Evolutionary conservation across 2,329 filamentous ascomycete species (phyloP), one percentile per base, ranked within the genome.

Genomic region (Aspergillus udagawae): DNA sequence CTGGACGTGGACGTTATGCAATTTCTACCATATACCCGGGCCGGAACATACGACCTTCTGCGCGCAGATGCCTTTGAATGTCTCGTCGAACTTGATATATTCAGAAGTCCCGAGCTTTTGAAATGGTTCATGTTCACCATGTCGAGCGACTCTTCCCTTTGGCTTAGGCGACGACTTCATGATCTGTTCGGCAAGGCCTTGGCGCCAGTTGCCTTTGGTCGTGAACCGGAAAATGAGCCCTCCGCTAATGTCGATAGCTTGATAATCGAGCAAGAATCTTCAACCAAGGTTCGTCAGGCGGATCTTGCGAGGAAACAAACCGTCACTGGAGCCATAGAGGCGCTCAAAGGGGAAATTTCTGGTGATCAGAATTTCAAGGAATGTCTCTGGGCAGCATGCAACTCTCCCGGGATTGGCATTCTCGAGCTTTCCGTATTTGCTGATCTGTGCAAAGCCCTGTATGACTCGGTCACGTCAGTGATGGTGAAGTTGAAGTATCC

Each of bases 1-100:
- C 76, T 82, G 47, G 79, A 81, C 9, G 70, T 80, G 54, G 82
- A 82, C 60, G 66, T 80, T 0, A 76, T 80, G 49, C 83, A 86
- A 53, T 84, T 87, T 57, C 65, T 87, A 57, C 82, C 84, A 52
- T 88, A 87, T 63, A 84, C 84, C 1, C 76, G 82, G 52, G 73
- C 79, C 21, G 83, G 82, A 25, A 86, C 85, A 21, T 83, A 83
- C 54, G 82, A 86, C 51, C 78, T 83, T 56, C 80, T 88, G 27
- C 82, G 85, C 4, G 61, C 86, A 20, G 78, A 82, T 54, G 85
- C 85, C 2, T 86, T 86, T 69, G 74, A 79, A 25, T 83, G 81
- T 58, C 73, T 88, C 1, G 75, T 83, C 29, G 80, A 83, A 20
- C 74, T 85, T 9, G 82, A 82, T 51, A 73, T 84, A 54, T 78